Evolutionary conservation across 1,284 basidiomycete genomes (phyloP), one percentile per base, ranked within the genome.

Genomic region (Trichosporon sp.): DNA sequence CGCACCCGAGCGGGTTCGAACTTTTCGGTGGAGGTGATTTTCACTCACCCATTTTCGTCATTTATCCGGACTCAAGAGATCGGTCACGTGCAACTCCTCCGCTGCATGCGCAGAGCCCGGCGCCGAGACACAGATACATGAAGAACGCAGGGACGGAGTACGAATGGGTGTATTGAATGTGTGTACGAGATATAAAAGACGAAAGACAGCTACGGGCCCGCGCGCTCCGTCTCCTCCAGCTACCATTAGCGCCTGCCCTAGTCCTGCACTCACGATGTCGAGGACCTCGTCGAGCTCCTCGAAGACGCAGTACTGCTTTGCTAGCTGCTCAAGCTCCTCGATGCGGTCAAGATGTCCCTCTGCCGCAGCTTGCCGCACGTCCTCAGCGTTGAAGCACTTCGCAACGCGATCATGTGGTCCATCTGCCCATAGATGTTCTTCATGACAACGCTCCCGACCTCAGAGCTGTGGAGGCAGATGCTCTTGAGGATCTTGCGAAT

Each of bases 401-500:
- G 51, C 51, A 26, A 54, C 51, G 51, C 51, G 21, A 54, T 54
- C 51, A 54, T 54, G 19, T 10, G 3, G 19, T 26, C 51, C 51
- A 54, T 54, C 19, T 54, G 51, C 8, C 51, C 51, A 21, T 54
- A 16, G n/a, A 54, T 54, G 21, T 54, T 54, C 5, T 16, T 54
- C 51, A 21, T 54, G 51, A 54, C 51, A 11, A 54, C 51, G n/a
- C 21, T 43, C 3, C 35, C 37, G 21, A 65, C 38, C 19, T 65
- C 64, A 12, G 37, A n/a, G n/a, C 11, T 38, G 38, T 38, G 35
- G n/a, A 65, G 21, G 21, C 64, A 65, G 32, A 66, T 48, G 48
- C 65, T 66, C 32, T 66, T 66, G 31, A 51, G 32, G 43, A 66
- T 66, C 43, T 66, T 66, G 46, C 65, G 65, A 46, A 66, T 66